A percentile compares a stretch with the other conserved stretches of the same genome.
phyloP scores from a whole-genome alignment of 495 filamentous ascomycete species.

The Penicillium ochrochloron region DNA sequence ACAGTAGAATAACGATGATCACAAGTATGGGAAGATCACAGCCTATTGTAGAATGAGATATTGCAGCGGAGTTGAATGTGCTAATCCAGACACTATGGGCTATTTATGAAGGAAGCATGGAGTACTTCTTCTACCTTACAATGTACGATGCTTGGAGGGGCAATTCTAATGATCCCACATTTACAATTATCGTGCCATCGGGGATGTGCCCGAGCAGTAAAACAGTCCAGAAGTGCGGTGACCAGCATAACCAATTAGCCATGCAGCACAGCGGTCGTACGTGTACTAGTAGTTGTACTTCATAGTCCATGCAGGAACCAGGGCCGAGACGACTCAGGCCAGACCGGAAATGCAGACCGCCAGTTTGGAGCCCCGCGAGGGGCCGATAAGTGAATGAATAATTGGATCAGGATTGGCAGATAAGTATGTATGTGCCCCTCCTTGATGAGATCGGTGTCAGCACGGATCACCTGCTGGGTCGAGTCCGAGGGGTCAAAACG shows the following conservation, averaged over 20 bases:
- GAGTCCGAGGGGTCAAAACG: slow-evolving; percentile 17
- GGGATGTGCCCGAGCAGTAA: neutral
- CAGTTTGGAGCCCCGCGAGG: slow-evolving; percentile 17
- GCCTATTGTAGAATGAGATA: neutral
- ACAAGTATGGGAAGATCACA: neutral
- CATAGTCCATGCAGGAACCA: neutral
- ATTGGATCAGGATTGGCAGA: neutral
- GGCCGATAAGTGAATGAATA: neutral
- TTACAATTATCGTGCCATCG: neutral
- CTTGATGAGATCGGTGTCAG: neutral
- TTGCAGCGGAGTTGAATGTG: neutral
- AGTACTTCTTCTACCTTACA: neutral
- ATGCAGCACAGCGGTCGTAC: neutral
- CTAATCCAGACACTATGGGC: neutral
- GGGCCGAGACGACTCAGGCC: neutral
- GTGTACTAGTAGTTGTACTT: neutral
- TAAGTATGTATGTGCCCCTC: slow-evolving; percentile 9
- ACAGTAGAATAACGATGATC: neutral
- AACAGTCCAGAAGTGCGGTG: neutral
- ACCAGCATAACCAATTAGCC: neutral
- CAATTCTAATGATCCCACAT: neutral
- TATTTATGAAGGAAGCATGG: neutral
- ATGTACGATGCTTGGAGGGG: neutral
- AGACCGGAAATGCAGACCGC: slow-evolving; percentile 17
- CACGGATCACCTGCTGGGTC: slow-evolving; percentile 22